These are phyloP conservation scores for Paramyrothecium sp. DNA, from an alignment of 2,329 filamentous ascomycete species.

Conservation along the genomic window DNA sequence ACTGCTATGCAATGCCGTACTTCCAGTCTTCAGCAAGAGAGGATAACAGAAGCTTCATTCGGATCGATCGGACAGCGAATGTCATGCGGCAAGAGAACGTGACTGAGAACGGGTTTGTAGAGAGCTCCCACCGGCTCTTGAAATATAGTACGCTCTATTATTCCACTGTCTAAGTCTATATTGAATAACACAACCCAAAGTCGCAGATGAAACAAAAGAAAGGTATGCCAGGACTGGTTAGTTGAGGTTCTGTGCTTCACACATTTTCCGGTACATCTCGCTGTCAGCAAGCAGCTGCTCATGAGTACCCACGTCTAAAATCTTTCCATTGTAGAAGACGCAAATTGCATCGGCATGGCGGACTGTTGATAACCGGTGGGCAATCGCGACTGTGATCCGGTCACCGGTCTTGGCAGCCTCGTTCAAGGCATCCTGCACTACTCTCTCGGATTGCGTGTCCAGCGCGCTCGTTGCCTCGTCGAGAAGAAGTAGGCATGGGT, in stretches of 20 bases:
- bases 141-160: too few species aligned
- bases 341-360: conserved; percentile 6
- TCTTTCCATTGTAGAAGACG: not conserved
- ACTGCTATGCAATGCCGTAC: too few species aligned
- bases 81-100: too few species aligned
- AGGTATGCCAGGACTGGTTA: too few species aligned
- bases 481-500: conserved; percentile 61
- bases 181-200: too few species aligned
- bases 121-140: too few species aligned
- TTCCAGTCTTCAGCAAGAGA: too few species aligned
- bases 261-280: not conserved
- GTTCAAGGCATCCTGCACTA: conserved; percentile 4
- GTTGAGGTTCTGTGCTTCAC: conserved; percentile 7
- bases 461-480: conserved; percentile 64
- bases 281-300: conserved; percentile 1
- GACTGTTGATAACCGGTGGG: conserved; percentile 7
- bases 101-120: too few species aligned
- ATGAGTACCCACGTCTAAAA: conserved; percentile 6
- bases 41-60: too few species aligned
- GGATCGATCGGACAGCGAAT: too few species aligned
- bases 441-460: conserved; percentile 58
- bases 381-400: conserved; percentile 6
- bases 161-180: too few species aligned
- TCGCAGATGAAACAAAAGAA: too few species aligned
- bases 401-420: conserved; percentile 4